A percentile compares a stretch with the other conserved stretches of the same genome.
Evolutionary conservation across 495 filamentous ascomycete genomes (phyloP).

Genomic region (Penicillium manginii): DNA sequence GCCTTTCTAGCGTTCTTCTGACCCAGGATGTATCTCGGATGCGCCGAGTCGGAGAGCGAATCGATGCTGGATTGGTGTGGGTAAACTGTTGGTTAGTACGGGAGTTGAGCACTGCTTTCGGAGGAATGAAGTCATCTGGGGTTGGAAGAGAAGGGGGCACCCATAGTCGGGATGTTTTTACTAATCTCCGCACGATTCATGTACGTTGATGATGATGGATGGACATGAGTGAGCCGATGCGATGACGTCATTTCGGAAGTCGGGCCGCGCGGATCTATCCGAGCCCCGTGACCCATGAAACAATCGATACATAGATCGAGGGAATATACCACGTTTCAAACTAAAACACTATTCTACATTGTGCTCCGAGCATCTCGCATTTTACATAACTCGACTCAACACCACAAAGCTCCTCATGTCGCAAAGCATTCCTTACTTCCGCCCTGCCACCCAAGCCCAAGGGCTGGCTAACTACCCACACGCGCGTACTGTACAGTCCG

Average conservation of each 20-base stretch:
- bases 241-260: slow-evolving; percentile 2
- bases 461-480: slow-evolving; percentile 40
- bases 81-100: slow-evolving; percentile 25
- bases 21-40: slow-evolving; percentile 21
- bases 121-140: slow-evolving; percentile 26
- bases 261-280: slow-evolving; percentile 13
- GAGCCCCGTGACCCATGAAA: neutral
- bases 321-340: too few relatives aligned
- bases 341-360: neutral
- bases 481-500: slow-evolving; percentile 28
- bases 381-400: neutral
- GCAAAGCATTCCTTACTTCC: slow-evolving; percentile 34
- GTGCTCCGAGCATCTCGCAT: neutral
- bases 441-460: slow-evolving; percentile 29
- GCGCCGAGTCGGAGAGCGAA: slow-evolving; percentile 17
- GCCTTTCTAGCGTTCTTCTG: slow-evolving; percentile 24
- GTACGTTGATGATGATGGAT: slow-evolving; percentile 13
- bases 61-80: slow-evolving; percentile 29
- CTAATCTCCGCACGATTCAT: slow-evolving; percentile 25
- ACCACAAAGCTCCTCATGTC: slow-evolving; percentile 15
- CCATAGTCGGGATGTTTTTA: slow-evolving; percentile 24
- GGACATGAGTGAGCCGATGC: too few relatives aligned
- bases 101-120: slow-evolving; percentile 26
- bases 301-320: too few relatives aligned
- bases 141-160: slow-evolving; percentile 22